Evolutionary conservation across 2,329 filamentous ascomycete species (phyloP), one percentile per base, ranked within the genome.

Genomic region (Seiridium unicorne): DNA sequence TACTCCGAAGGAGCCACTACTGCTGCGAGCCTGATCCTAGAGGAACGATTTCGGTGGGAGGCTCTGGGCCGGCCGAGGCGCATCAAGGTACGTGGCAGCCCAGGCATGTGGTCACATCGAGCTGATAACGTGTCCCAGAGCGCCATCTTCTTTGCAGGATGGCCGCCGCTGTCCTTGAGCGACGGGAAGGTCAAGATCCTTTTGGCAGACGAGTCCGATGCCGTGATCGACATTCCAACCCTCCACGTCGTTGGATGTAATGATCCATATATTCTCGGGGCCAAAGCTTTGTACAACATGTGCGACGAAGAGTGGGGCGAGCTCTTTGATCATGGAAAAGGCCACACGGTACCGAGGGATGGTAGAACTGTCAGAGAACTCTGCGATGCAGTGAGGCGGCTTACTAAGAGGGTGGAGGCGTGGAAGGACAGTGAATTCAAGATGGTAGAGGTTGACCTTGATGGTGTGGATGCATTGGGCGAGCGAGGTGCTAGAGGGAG

Each of bases 71-170:
- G 69, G 11, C 69, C 72, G 2, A 70, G 76, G 6, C 71, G 70
- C 7, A 73, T 76, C 64, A 75, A 77, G 70, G 73, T 73, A 31
- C 42, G 62, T 55, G 36, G 35, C 7, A 8, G 40, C 11, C 18
- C 35, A n/a, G 5, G 10, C 18, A 6, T 51, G 38, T 13, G 5
- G 32, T 36, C 5, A 4, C 31, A 3, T 44, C 59, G 42, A 57
- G 59, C n/a, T 31, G 5, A 38, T 59, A 44, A 59, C 10, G 31
- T 57, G 62, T 54, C 78, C 60, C 76, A 80, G 64, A 73, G 73
- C 9, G 78, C 75, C 1, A 66, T 82, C 6, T 82, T 82, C 64
- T 76, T 82, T 58, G 74, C 75, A 3, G 79, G 77, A 0, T 79
- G 76, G 75, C 78, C 78, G 3, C 77, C 77, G 9, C 64, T 77